Conservation (phyloP, 495 filamentous ascomycete genomes). For the Oidiodendron maius region DNA sequence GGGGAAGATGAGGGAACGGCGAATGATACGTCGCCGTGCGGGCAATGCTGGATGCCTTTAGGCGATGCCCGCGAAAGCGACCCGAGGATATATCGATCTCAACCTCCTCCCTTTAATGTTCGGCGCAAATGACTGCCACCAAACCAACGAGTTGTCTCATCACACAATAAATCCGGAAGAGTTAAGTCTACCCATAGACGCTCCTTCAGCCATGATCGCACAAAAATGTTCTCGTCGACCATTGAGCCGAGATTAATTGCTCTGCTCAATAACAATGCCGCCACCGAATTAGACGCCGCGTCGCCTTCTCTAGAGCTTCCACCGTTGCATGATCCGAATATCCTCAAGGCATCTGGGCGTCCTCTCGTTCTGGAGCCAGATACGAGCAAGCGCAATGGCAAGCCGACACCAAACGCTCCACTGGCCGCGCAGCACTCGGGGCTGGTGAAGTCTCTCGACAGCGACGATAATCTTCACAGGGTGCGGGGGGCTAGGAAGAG, state of each 20-base stretch:
- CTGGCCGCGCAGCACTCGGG: slow-evolving; percentile 9
- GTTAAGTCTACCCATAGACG: neutral
- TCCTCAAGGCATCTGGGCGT: slow-evolving; percentile 25
- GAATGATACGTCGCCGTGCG: neutral
- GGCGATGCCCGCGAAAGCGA: too few species aligned
- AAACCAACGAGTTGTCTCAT: neutral
- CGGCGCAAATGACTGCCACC: neutral
- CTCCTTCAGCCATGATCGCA: slow-evolving; percentile 8
- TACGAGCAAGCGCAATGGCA: slow-evolving; percentile 29
- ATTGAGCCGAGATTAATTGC: slow-evolving; percentile 55
- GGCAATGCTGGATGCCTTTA: too few species aligned
- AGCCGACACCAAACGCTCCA: slow-evolving; percentile 22
- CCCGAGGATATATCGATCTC: too few species aligned
- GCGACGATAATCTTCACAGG: slow-evolving; percentile 8
- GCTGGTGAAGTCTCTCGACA: slow-evolving; percentile 8
- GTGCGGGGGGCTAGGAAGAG: slow-evolving; percentile 7
- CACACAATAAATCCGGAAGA: neutral
- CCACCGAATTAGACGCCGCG: slow-evolving; percentile 29
- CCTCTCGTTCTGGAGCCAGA: slow-evolving; percentile 42
- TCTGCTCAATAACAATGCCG: slow-evolving; percentile 34
- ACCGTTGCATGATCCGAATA: slow-evolving; percentile 34
- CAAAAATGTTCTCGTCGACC: slow-evolving; percentile 26
- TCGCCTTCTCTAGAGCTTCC: slow-evolving; percentile 35
- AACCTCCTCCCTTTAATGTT: too few species aligned
- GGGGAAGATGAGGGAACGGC: too few species aligned